A percentile compares a stretch with the other conserved stretches of the same genome.
phyloP scores from a whole-genome alignment of 306 rosid genomes.

The Dryas drummondii region DNA sequence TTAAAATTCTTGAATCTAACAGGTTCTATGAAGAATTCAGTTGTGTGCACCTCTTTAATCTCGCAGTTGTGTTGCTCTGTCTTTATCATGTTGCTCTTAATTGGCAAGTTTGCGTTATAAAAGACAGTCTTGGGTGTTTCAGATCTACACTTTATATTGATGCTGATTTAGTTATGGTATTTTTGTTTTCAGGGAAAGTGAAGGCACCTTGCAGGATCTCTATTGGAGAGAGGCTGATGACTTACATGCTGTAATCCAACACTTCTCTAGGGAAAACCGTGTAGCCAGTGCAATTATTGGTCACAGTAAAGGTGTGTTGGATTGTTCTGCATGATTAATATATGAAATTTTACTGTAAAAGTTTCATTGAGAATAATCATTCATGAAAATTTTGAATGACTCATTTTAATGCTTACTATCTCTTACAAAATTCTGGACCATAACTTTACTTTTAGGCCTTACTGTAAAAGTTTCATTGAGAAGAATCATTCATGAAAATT shows the following conservation, averaged over 20 bases:
- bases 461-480: not conserved
- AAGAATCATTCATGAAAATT: not conserved
- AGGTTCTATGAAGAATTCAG: not conserved
- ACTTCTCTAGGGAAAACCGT: conserved; percentile 50
- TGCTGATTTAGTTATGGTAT: conserved; percentile 39
- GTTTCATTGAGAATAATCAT: not conserved
- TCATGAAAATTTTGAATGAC: not conserved
- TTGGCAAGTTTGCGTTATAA: not conserved
- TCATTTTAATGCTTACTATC: not conserved
- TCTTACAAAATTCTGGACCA: not conserved
- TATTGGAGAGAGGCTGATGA: conserved; percentile 73
- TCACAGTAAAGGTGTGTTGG: conserved; percentile 72
- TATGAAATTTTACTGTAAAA: not conserved
- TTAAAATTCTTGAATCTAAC: not conserved
- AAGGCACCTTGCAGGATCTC: conserved; percentile 63
- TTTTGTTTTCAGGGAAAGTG: conserved; percentile 62
- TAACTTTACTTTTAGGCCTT: not conserved
- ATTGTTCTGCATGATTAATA: conserved; percentile 11
- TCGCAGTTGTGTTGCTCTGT: no score
- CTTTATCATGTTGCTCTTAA: no score
- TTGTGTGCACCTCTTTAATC: not conserved
- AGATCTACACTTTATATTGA: not conserved
- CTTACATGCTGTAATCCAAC: conserved; percentile 51
- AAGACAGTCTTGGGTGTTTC: not conserved
- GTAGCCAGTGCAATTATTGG: conserved; percentile 58